Evolutionary conservation across 371 early-diverging fungal genomes (phyloP).

Genomic region (Mucor indicus): DNA sequence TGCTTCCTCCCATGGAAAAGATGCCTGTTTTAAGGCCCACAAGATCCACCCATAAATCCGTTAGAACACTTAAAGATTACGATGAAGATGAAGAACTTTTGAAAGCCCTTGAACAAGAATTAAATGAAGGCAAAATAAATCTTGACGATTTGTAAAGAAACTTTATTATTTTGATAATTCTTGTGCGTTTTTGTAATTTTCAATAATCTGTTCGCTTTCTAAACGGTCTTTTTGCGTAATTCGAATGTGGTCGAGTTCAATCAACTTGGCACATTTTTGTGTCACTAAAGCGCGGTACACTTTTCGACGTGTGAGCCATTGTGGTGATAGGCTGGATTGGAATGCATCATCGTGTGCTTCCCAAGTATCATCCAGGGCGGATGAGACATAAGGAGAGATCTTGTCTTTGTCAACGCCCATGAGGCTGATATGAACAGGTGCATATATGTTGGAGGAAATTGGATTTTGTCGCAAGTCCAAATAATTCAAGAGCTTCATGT

Average conservation of each 20-base stretch:
- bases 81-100: slow-evolving; percentile 46
- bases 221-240: slow-evolving; percentile 8
- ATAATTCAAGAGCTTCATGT: slow-evolving; percentile 32
- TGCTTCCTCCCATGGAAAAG: slow-evolving; percentile 23
- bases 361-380: slow-evolving; percentile 41
- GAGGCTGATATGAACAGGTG: slow-evolving; percentile 6
- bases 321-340: slow-evolving; percentile 27
- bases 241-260: slow-evolving; percentile 42
- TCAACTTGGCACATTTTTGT: slow-evolving; percentile 36
- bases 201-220: slow-evolving; percentile 1
- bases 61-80: slow-evolving; percentile 28
- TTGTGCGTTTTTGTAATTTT: not conserved
- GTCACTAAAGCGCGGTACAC: slow-evolving; percentile 48
- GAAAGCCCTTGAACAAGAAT: slow-evolving; percentile 30
- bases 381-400: slow-evolving; percentile 30
- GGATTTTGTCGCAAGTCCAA: slow-evolving; percentile 48
- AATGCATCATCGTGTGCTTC: slow-evolving; percentile 36
- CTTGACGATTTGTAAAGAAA: slow-evolving; percentile 23
- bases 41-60: slow-evolving; percentile 15
- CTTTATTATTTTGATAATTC: not conserved
- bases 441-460: slow-evolving; percentile 29
- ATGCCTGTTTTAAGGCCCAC: slow-evolving; percentile 22
- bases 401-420: not conserved
- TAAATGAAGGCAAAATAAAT: slow-evolving; percentile 28
- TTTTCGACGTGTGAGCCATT: slow-evolving; percentile 40